Evolutionary conservation across 2,329 filamentous ascomycete species (phyloP).

Genomic region (Colletotrichum navitas): DNA sequence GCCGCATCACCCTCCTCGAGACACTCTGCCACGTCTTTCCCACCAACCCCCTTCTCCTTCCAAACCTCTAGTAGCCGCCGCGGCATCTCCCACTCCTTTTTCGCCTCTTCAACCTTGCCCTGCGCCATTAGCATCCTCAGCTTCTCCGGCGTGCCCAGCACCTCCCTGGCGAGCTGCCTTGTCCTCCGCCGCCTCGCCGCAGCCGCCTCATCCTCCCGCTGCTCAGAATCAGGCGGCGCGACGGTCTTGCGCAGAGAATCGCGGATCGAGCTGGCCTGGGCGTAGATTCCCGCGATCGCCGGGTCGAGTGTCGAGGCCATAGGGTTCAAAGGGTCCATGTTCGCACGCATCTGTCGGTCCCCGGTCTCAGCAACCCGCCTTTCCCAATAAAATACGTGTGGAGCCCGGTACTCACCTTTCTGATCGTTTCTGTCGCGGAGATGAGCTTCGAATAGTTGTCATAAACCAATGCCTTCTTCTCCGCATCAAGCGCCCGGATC

Average conservation of each 20-base stretch:
- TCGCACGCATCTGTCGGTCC: slow-evolving; percentile 74
- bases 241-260: slow-evolving; percentile 63
- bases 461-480: slow-evolving; percentile 97
- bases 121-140: slow-evolving; percentile 69
- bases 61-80: slow-evolving; percentile 64
- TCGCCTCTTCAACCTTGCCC: slow-evolving; percentile 72
- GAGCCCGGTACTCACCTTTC: slow-evolving; percentile 65
- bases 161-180: slow-evolving; percentile 72
- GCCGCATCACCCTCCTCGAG: slow-evolving; percentile 68
- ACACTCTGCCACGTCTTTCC: slow-evolving; percentile 65
- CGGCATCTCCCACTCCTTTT: slow-evolving; percentile 67
- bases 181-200: slow-evolving; percentile 54
- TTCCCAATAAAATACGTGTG: neutral
- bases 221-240: slow-evolving; percentile 59
- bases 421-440: slow-evolving; percentile 94
- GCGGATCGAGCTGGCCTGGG: slow-evolving; percentile 67
- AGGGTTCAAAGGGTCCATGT: slow-evolving; percentile 83
- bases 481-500: slow-evolving; percentile 90
- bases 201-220: slow-evolving; percentile 52
- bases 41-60: slow-evolving; percentile 67
- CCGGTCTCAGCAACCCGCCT: neutral
- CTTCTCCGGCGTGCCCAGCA: slow-evolving; percentile 70
- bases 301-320: slow-evolving; percentile 79
- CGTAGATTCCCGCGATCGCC: slow-evolving; percentile 81
- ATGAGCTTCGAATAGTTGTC: slow-evolving; percentile 99